These are phyloP conservation scores for Phytopythium litorale DNA, from an alignment of 352 stramenopile species.

Conservation along the genomic window DNA sequence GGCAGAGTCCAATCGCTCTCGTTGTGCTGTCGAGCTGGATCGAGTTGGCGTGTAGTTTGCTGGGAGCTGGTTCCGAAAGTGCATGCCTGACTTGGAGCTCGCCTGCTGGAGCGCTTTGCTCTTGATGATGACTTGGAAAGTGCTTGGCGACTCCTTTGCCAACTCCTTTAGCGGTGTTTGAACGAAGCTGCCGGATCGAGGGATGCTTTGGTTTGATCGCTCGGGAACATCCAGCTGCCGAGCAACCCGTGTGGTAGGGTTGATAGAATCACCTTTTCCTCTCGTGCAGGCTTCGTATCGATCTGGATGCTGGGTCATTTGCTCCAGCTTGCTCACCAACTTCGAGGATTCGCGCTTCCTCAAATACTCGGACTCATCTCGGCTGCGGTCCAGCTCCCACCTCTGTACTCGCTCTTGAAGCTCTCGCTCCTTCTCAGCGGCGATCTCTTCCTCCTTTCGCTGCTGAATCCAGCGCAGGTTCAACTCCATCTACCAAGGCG, in stretches of 20 bases:
- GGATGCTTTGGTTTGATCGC: not conserved
- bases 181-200: not conserved
- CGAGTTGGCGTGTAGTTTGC: constrained; percentile 49
- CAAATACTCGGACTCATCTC: constrained; percentile 65
- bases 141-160: constrained; percentile 7
- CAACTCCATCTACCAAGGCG: constrained; percentile 38
- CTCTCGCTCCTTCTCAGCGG: constrained; percentile 41
- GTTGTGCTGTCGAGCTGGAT: not conserved
- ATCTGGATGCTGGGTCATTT: constrained; percentile 11
- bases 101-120: constrained; percentile 19
- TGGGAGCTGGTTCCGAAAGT: constrained; percentile 69
- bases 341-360: constrained; percentile 62
- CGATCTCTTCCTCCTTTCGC: constrained; percentile 40
- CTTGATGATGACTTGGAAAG: constrained; percentile 23
- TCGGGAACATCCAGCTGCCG: not conserved
- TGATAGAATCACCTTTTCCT: not conserved
- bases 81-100: constrained; percentile 43
- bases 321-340: constrained; percentile 44
- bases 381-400: constrained; percentile 59
- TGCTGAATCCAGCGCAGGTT: constrained; percentile 66
- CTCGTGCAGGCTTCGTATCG: not conserved
- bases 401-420: constrained; percentile 41
- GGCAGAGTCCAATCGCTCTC: not conserved
- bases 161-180: not conserved
- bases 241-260: not conserved